Base-by-base conservation (phyloP, 495 filamentous ascomycete genomes). In the Penicillium soppii region DNA sequence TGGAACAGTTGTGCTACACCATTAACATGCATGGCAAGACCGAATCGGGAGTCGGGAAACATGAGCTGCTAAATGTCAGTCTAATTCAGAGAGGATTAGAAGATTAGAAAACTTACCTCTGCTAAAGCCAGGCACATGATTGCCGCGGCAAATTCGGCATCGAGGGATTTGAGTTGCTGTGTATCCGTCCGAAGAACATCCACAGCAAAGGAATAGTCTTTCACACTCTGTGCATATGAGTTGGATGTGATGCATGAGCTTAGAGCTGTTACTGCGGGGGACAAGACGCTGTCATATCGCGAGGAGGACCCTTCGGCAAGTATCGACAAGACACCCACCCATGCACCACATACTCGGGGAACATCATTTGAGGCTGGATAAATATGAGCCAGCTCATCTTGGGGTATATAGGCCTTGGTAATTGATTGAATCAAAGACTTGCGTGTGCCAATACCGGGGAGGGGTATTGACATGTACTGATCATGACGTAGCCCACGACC, bases 281-380 rank as follows among this genome's bases (percentile, higher is more conserved):
- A 20, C 19, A 40, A 19, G 19, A 40, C 37, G n/a, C 37, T 20
- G 19, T 23, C 37, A n/a, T 40, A 40, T 20, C 37, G 20, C 13
- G 20, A 2, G 8, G 19, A 40, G 1, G 37, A 13, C 2, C 63
- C 3, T 56, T 49, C 7, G 40, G 46, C 10, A 70, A 75, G 57
- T 1, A 45, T 54, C 0, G 68, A 65, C 5, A 73, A 59, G 1
- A 67, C 61, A 50, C 70, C 70, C 0, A 72, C 64, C 70, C 70
- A 75, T 3, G 61, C 52, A 4, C 71, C 71, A 32, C 71, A 73
- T 23, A 74, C 66, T 33, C 67, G 65, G 27, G 68, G 57, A 20
- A 22, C 48, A 30, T 49, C 25, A 43, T 0, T 52, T 48, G 1
- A 35, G 43, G 29, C 10, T 4, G 27, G 20, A 23, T 15, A 16